Conservation (phyloP, 2,329 filamentous ascomycete species). For the Talaromyces sp. region DNA sequence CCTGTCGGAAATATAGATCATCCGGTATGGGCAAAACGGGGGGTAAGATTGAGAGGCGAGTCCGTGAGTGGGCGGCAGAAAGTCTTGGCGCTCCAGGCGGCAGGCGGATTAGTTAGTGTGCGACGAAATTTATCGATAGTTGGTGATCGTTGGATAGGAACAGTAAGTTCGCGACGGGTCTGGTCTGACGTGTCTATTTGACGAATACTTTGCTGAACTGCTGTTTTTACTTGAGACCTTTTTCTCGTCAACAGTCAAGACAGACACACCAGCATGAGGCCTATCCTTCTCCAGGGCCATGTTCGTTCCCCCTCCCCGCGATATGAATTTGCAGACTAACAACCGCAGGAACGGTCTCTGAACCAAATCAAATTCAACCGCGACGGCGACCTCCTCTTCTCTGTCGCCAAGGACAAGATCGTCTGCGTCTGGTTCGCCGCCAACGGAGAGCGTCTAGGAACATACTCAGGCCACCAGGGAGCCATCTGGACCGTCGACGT, state of each 20-base stretch:
- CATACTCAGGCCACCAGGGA: slow-evolving; percentile 94
- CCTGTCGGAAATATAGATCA: slow-evolving; percentile 25
- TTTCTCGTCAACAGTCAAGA: background rate
- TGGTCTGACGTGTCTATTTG: slow-evolving; percentile 24
- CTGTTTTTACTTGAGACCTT: background rate
- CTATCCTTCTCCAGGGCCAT: slow-evolving; percentile 93
- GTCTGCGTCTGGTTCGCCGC: slow-evolving; percentile 96
- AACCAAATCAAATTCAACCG: slow-evolving; percentile 94
- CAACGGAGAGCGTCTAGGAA: slow-evolving; percentile 96
- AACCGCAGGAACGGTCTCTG: slow-evolving; percentile 73
- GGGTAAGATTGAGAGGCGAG: slow-evolving; percentile 19
- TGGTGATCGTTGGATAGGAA: background rate
- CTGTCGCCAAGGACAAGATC: slow-evolving; percentile 91
- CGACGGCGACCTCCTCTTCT: slow-evolving; percentile 97
- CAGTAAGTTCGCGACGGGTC: slow-evolving; percentile 23
- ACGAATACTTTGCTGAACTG: too few species aligned
- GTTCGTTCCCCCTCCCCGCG: slow-evolving; percentile 44
- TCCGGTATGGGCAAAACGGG: slow-evolving; percentile 27
- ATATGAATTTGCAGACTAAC: slow-evolving; percentile 7
- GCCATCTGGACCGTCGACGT: slow-evolving; percentile 99
- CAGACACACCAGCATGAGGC: slow-evolving; percentile 70
- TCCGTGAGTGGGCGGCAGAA: slow-evolving; percentile 6
- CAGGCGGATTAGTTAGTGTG: slow-evolving; percentile 29
- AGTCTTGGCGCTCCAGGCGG: slow-evolving; percentile 8
- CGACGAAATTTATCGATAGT: slow-evolving; percentile 37